Evolutionary conservation across 768 basidiomycete genomes (phyloP).

Genomic region (Gloeopeniophorella convolvens): DNA sequence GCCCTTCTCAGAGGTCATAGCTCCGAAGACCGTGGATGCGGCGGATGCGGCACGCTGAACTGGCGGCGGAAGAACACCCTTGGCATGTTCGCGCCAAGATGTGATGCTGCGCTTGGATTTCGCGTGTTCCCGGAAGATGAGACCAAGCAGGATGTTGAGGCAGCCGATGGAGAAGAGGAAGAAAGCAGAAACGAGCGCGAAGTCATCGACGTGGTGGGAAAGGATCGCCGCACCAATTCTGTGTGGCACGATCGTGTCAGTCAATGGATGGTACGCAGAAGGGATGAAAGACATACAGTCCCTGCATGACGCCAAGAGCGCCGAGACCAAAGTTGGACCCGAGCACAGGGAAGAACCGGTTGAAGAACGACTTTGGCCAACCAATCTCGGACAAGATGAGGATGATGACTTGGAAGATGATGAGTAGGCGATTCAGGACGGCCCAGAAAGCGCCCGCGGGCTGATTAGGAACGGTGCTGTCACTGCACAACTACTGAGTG

Average conservation of each 20-base stretch:
- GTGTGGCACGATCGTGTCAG: neutral
- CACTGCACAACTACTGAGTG: constrained; percentile 32
- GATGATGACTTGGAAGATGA: constrained; percentile 75
- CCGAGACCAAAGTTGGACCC: constrained; percentile 82
- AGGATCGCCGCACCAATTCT: constrained; percentile 46
- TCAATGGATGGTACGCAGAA: neutral
- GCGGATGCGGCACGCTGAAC: constrained; percentile 15
- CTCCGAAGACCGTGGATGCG: constrained; percentile 12
- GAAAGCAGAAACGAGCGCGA: constrained; percentile 87
- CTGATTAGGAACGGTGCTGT: constrained; percentile 85
- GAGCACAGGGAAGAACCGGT: constrained; percentile 79
- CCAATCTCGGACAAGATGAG: constrained; percentile 80
- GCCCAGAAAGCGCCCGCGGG: constrained; percentile 90
- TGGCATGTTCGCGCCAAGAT: constrained; percentile 44
- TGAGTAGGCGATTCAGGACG: constrained; percentile 78
- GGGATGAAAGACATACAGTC: constrained; percentile 47
- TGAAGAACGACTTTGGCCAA: constrained; percentile 74
- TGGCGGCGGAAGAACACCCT: constrained; percentile 14
- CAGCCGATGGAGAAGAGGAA: constrained; percentile 91
- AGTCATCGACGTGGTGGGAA: constrained; percentile 67
- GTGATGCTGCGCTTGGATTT: constrained; percentile 58
- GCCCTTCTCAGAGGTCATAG: constrained; percentile 8
- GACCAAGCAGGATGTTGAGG: constrained; percentile 73
- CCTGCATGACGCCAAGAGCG: constrained; percentile 80
- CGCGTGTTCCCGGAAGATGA: constrained; percentile 61